These are phyloP conservation scores for Aleurites moluccanus DNA, from an alignment of 441 rosid genomes.

Conservation along the genomic window DNA sequence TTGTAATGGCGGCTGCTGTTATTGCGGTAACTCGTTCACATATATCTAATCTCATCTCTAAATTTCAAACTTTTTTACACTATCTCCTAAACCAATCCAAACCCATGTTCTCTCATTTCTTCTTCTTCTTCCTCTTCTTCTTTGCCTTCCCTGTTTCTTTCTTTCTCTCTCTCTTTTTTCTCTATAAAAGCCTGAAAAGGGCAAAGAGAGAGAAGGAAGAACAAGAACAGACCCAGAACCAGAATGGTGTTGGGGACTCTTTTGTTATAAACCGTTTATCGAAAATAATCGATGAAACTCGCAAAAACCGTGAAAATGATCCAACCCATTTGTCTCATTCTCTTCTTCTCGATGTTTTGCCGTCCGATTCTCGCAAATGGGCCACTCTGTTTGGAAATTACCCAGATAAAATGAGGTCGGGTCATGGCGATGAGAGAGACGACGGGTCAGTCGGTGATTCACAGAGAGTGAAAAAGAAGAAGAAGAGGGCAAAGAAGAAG, in stretches of 20 bases:
- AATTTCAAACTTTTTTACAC: background rate
- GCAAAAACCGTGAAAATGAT: slow-evolving; percentile 29
- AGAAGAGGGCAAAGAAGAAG: slow-evolving; percentile 54
- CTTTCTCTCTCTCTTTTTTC: slow-evolving; percentile 29
- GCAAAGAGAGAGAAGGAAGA: slow-evolving; percentile 13
- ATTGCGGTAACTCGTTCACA: slow-evolving; percentile 12
- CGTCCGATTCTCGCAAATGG: slow-evolving; percentile 46
- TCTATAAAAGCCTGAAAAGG: slow-evolving; percentile 33
- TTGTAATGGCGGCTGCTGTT: slow-evolving; percentile 56
- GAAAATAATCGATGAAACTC: slow-evolving; percentile 27
- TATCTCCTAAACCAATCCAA: slow-evolving; percentile 19
- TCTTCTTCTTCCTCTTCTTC: slow-evolving; percentile 35
- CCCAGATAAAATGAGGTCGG: slow-evolving; percentile 31
- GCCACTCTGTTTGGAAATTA: slow-evolving; percentile 21
- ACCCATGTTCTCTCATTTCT: slow-evolving; percentile 46
- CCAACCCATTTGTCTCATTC: slow-evolving; percentile 42
- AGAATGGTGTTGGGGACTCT: slow-evolving; percentile 6
- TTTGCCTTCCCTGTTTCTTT: slow-evolving; percentile 32
- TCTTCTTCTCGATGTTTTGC: slow-evolving; percentile 61
- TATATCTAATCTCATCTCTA: slow-evolving; percentile 16
- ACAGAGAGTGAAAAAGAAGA: slow-evolving; percentile 44
- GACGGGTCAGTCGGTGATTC: slow-evolving; percentile 32
- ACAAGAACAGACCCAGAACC: slow-evolving; percentile 23
- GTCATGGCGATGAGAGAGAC: slow-evolving; percentile 25
- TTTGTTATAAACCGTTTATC: slow-evolving; percentile 25